Evolutionary conservation across 495 filamentous ascomycete genomes (phyloP).

Genomic region (Parathielavia hyrcaniae): DNA sequence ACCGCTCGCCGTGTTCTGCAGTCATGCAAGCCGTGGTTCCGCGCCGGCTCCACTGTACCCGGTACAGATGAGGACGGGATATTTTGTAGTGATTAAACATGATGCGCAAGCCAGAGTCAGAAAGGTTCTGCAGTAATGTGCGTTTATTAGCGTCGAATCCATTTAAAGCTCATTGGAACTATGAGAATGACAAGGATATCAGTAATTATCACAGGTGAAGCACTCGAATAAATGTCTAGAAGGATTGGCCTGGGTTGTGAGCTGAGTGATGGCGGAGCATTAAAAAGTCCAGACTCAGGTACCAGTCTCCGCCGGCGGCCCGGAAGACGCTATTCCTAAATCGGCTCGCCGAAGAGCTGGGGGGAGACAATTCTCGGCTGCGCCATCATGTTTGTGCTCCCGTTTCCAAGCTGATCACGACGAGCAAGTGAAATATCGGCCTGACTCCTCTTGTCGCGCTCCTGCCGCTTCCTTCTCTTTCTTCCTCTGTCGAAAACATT

Average conservation of each 20-base stretch:
- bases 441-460: slow-evolving; percentile 43
- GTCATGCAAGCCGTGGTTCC: slow-evolving; percentile 23
- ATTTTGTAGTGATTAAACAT: slow-evolving; percentile 21
- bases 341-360: slow-evolving; percentile 32
- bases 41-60: slow-evolving; percentile 13
- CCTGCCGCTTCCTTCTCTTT: slow-evolving; percentile 27
- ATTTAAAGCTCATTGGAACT: neutral
- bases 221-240: neutral
- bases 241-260: neutral
- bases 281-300: slow-evolving; percentile 12
- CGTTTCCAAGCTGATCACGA: slow-evolving; percentile 6
- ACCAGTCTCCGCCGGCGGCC: slow-evolving; percentile 2
- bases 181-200: no score
- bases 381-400: slow-evolving; percentile 25
- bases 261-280: neutral
- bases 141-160: neutral
- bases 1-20: slow-evolving; percentile 33
- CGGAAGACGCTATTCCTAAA: slow-evolving; percentile 24
- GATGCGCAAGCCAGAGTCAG: neutral
- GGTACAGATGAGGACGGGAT: slow-evolving; percentile 13
- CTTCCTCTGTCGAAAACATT: slow-evolving; percentile 19
- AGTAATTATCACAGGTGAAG: neutral
- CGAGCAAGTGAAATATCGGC: slow-evolving; percentile 44
- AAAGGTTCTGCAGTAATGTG: neutral
- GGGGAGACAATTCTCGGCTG: slow-evolving; percentile 25